phyloP scores from a whole-genome alignment of 1,139 yeast genomes.

The Hyphopichia buzzinii region DNA sequence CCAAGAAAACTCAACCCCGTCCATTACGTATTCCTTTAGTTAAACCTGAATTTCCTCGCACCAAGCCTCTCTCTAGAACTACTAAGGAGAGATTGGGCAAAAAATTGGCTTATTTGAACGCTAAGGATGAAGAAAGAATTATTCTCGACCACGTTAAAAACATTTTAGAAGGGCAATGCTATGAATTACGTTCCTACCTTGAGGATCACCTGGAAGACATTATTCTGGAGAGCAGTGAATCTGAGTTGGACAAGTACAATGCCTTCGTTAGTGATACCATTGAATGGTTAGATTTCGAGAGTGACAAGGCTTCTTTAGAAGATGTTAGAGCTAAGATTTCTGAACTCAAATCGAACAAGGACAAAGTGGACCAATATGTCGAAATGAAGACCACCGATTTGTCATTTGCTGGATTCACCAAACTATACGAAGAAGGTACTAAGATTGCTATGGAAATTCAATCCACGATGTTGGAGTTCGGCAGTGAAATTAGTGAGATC shows the following conservation, averaged over 20 bases:
- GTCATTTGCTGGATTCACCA: constrained; percentile 32
- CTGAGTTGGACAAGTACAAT: constrained; percentile 25
- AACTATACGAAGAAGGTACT: constrained; percentile 41
- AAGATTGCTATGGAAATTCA: constrained; percentile 41
- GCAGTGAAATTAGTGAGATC: constrained; percentile 40
- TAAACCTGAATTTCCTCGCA: constrained; percentile 35
- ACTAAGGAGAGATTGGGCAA: constrained; percentile 32
- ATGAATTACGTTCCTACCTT: constrained; percentile 52
- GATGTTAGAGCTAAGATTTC: constrained; percentile 31
- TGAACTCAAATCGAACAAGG: constrained; percentile 18
- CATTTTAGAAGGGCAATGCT: constrained; percentile 55
- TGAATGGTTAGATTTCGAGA: constrained; percentile 81
- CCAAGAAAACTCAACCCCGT: constrained; percentile 14
- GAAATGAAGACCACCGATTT: constrained; percentile 34
- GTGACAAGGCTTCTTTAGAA: constrained; percentile 52
- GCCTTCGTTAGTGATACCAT: constrained; percentile 45
- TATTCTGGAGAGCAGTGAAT: constrained; percentile 32
- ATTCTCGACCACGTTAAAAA: constrained; percentile 51
- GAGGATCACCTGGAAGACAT: constrained; percentile 46
- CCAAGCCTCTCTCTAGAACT: constrained; percentile 44
- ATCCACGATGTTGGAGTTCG: constrained; percentile 42
- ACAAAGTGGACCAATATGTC: constrained; percentile 18
- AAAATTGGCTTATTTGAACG: constrained; percentile 32
- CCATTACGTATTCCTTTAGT: constrained; percentile 21
- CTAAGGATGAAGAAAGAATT: constrained; percentile 46